Base-by-base conservation (phyloP, 768 basidiomycete species). In the Mycena crocata region DNA sequence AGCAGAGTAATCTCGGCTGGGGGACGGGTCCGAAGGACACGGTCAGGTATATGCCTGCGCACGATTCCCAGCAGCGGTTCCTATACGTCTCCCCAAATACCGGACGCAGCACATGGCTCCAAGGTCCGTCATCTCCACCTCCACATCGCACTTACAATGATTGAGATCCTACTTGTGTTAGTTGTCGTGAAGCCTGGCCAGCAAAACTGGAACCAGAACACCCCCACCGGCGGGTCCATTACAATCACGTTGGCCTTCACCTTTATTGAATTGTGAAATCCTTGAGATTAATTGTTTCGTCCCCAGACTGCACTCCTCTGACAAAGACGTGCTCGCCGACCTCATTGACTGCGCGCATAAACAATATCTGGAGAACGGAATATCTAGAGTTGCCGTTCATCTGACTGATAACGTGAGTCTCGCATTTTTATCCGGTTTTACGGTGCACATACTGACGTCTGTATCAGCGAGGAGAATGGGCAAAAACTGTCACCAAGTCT, bases 1-100 rank as follows among this genome's bases (percentile, higher is more conserved):
- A 61, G 19, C 67, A 69, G 26, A 60, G 51, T 35, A 58, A 69
- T 40, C 19, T 69, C 12, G 55, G 51, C 9, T 69, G 63, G 67
- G 67, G 57, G 1, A 57, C 39, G 23, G 67, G 67, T 8, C 54
- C 58, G 4, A 69, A 64, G 23, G 62, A 64, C 34, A 30, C 31
- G 7, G 67, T 69, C 3, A 34, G 62, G 5, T 69, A 59, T 14
- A 55, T 69, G 52, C 67, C 67, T 7, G 67, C 62, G 0, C 57
- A 61, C 10, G 63, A 64, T n/a, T 32, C 67, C 0, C 49, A 57
- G 37, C 67, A 69, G 40, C 57, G 44, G 15, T 60, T 64, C 30
- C 48, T 69, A 17, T 69, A 61, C 21, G 50, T 39, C 5, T 52
- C 48, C 15, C 58, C 51, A 1, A 56, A 23, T 3, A 64, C 44